Percentiles rank a stretch among this genome's conserved stretches.
Evolutionary conservation across 2,329 filamentous ascomycete genomes (phyloP).

Genomic region (Rhynchosporium secalis): DNA sequence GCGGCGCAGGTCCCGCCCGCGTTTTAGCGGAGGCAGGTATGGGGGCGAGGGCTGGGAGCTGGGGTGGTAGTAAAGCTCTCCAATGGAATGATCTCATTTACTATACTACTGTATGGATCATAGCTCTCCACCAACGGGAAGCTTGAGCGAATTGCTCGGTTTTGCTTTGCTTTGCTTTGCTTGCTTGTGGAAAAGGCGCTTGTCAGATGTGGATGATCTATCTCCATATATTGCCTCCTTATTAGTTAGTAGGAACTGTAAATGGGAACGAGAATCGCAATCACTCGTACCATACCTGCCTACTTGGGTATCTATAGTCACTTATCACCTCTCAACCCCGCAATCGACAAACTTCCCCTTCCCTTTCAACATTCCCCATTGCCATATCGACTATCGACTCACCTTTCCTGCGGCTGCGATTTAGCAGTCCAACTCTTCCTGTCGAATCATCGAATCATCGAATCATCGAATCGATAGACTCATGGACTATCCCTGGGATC

Average conservation of each 20-base stretch:
- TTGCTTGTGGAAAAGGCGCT: constrained; percentile 7
- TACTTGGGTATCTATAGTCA: background rate
- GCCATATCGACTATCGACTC: background rate
- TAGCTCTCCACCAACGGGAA: background rate
- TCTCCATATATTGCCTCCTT: too few species aligned
- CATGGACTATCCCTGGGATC: constrained; percentile 54
- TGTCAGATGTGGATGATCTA: constrained; percentile 3
- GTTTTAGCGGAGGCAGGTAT: too few species aligned
- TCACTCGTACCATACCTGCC: background rate
- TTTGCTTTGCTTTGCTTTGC: background rate
- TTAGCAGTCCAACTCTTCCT: constrained; percentile 28
- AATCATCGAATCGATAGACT: constrained; percentile 39
- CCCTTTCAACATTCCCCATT: constrained; percentile 6
- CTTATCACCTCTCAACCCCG: constrained; percentile 4
- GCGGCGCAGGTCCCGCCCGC: too few species aligned
- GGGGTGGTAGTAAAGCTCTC: background rate
- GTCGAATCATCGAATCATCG: constrained; percentile 26
- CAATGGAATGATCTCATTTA: background rate
- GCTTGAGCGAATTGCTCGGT: constrained; percentile 1
- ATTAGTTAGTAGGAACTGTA: too few species aligned
- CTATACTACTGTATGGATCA: background rate
- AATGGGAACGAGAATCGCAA: background rate
- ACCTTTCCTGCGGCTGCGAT: constrained; percentile 34
- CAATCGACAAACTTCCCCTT: background rate
- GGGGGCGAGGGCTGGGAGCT: too few species aligned